Conservation (phyloP, 164 flowering plant genomes). For the Kalanchoe fedtschenkoi region DNA sequence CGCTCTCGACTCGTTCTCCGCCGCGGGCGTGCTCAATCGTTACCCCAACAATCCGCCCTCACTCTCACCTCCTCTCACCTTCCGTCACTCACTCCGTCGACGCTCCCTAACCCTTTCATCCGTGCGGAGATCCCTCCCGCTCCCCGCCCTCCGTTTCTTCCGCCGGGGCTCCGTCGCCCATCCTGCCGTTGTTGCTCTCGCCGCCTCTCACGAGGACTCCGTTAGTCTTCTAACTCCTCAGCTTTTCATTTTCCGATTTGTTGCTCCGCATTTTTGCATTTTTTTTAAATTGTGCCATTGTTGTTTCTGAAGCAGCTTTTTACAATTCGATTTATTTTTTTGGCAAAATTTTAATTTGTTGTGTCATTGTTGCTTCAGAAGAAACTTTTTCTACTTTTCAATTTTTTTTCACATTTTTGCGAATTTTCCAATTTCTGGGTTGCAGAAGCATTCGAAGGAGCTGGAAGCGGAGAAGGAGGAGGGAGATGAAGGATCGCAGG, state of each 20-base stretch:
- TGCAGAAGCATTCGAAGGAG: conserved; percentile 49
- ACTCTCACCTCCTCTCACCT: no score
- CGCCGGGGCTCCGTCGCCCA: conserved; percentile 12
- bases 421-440: background rate
- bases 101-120: background rate
- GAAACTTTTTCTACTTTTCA: no score
- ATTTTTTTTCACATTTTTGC: background rate
- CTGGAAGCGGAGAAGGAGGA: conserved; percentile 46
- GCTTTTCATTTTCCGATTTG: background rate
- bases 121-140: background rate
- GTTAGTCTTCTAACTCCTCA: conserved; percentile 19
- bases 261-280: background rate
- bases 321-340: no score
- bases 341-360: background rate
- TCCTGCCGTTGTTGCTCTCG: conserved; percentile 19
- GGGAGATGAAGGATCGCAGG: conserved; percentile 42
- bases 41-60: background rate
- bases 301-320: no score
- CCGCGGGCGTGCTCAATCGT: background rate
- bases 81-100: background rate
- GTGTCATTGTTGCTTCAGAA: background rate
- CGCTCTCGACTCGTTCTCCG: background rate
- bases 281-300: background rate
- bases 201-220: conserved; percentile 54
- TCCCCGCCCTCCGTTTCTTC: background rate